Evolutionary conservation across 2,329 filamentous ascomycete species (phyloP).

Genomic region (Pseudogymnoascus sp.): DNA sequence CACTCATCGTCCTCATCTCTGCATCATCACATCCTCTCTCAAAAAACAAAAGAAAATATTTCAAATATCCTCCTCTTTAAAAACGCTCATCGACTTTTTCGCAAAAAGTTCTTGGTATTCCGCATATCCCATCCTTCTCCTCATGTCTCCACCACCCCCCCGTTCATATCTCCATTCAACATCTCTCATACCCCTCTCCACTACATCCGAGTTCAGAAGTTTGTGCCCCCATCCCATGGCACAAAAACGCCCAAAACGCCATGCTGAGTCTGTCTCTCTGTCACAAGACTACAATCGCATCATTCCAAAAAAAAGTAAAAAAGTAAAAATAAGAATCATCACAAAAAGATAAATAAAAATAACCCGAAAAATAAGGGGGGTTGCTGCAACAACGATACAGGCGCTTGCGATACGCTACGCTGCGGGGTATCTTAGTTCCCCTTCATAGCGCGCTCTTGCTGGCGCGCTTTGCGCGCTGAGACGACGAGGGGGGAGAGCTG

Average conservation of each 20-base stretch:
- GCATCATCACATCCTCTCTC: background rate
- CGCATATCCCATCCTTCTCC: background rate
- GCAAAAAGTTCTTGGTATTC: background rate
- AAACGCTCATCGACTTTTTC: conserved; percentile 9
- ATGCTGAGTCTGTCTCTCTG: background rate
- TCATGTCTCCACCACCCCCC: background rate
- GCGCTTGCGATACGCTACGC: background rate
- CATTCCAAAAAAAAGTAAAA: conserved; percentile 1
- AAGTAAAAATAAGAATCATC: background rate
- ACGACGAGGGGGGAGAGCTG: conserved; percentile 82
- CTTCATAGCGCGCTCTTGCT: conserved; percentile 75
- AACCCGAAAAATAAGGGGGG: background rate
- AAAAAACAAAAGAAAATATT: background rate
- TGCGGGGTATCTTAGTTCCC: conserved; percentile 26
- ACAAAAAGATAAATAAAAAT: background rate
- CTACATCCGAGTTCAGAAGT: conserved; percentile 9
- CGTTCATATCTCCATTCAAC: background rate
- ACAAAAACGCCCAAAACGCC: conserved; percentile 1
- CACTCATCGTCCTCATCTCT: background rate
- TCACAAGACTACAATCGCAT: conserved; percentile 5
- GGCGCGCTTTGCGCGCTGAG: conserved; percentile 76
- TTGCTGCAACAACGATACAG: background rate
- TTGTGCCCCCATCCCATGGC: background rate
- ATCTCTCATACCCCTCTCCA: background rate
- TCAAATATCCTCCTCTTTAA: background rate